Base-by-base conservation (phyloP, 2,329 filamentous ascomycete genomes). In the Diaporthe velutina region DNA sequence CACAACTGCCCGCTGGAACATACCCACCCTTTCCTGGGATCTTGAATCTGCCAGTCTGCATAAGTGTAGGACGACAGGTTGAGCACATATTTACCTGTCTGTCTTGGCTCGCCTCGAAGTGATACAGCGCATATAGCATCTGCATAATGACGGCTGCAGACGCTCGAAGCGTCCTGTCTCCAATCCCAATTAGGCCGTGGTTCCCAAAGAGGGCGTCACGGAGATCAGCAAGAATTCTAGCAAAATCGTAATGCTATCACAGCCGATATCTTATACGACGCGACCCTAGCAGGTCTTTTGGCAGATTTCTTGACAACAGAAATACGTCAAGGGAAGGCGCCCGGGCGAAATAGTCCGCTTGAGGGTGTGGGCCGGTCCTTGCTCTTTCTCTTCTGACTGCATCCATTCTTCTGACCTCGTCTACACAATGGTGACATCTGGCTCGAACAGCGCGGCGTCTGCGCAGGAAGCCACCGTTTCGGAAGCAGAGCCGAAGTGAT, bases 401-500 rank as follows among this genome's bases (percentile, higher is more conserved):
- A 28, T 45, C 35, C 28, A 22, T 35, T 38, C 45, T 67, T 52
- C 61, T 52, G 30, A 52, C 13, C 22, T 50, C 45, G 19, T 22
- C 13, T 25, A 52, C 22, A 25, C 22, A 7, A 35, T 28, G 45
- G 45, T 67, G 22, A 25, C 25, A 30, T 28, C 42, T 61, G 38
- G 58, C 15, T 60, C 35, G 57, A 40, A 28, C 35, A 40, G 38
- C n/a, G 58, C 15, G 57, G 33, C 42, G 42, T 30, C 61, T 17
- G 61, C 45, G 30, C 61, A 67, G 42, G 30, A 40, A 55, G 48
- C 68, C 74, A 72, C 54, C 67, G n/a, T 64, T 74, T 72, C 72
- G 74, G 74, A 74, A 76, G 19, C 52, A 58, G 42, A 72, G 68
- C 72, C 67, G 67, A 70, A 68, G 74, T 48, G 60, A 73, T 58